Evolutionary conservation across 2,329 filamentous ascomycete species (phyloP).

Genomic region (Onygenales sp.): DNA sequence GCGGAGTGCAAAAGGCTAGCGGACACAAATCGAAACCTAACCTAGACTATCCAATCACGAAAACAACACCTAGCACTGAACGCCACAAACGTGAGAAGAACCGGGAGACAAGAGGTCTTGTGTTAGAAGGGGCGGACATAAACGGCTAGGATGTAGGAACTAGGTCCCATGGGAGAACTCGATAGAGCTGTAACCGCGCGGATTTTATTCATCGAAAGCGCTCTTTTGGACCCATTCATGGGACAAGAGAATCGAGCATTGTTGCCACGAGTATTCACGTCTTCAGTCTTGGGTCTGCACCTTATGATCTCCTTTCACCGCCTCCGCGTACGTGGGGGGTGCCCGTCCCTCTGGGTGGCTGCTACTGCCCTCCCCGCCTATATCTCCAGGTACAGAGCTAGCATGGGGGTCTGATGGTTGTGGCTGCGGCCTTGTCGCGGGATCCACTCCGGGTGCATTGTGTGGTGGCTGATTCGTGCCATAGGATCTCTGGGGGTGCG

Average conservation of each 20-base stretch:
- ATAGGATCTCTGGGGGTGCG: conserved; percentile 23
- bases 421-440: conserved; percentile 18
- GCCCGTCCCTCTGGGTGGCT: conserved; percentile 28
- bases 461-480: conserved; percentile 28
- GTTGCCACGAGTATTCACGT: neutral
- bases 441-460: conserved; percentile 18
- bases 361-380: conserved; percentile 18
- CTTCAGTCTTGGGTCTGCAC: conserved; percentile 50
- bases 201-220: no score
- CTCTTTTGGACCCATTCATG: no score
- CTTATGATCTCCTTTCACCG: conserved; percentile 84
- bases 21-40: neutral
- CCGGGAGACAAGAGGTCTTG: neutral
- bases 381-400: conserved; percentile 1
- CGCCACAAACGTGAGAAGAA: neutral
- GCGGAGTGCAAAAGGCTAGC: neutral
- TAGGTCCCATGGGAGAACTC: no score
- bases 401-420: conserved; percentile 15
- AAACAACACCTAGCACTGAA: neutral
- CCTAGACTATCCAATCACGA: neutral
- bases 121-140: no score
- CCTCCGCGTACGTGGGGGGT: conserved; percentile 84
- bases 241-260: no score
- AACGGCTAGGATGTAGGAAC: no score
- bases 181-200: no score